Conservation (phyloP, 2,329 filamentous ascomycete species). For the Neofusicoccum kwambonambiense region DNA sequence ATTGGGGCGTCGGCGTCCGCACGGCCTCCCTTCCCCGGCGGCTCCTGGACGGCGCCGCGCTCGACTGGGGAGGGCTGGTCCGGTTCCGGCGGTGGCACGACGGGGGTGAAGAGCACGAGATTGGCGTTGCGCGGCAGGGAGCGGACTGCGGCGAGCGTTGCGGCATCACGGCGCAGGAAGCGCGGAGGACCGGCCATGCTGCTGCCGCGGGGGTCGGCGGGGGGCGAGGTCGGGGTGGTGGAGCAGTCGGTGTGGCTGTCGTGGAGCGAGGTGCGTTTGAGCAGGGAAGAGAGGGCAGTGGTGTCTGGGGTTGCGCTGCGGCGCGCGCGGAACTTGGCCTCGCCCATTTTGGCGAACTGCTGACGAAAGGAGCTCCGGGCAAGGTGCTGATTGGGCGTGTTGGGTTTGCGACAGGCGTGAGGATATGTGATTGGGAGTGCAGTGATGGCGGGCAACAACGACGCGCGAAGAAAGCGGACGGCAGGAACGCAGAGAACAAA, state of each 20-base stretch:
- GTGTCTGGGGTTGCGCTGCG: conserved; percentile 18
- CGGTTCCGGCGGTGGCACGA: conserved; percentile 54
- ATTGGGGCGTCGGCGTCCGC: conserved; percentile 31
- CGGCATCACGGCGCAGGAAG: conserved; percentile 8
- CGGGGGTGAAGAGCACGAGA: conserved; percentile 50
- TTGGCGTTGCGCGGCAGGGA: conserved; percentile 18
- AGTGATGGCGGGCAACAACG: neutral
- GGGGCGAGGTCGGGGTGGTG: conserved; percentile 12
- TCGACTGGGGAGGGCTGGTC: conserved; percentile 21
- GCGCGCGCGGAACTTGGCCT: conserved; percentile 25
- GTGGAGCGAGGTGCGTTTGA: conserved; percentile 22
- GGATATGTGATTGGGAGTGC: conserved; percentile 1
- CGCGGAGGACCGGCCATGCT: neutral
- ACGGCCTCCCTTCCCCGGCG: neutral
- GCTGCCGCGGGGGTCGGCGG: conserved; percentile 28
- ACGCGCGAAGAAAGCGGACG: neutral
- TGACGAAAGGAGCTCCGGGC: neutral
- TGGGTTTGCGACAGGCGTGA: neutral
- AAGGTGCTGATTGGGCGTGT: conserved; percentile 9
- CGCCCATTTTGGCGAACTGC: conserved; percentile 23
- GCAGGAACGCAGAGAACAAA: conserved; percentile 4
- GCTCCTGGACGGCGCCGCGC: conserved; percentile 24
- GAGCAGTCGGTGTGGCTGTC: neutral
- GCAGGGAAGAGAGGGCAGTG: conserved; percentile 23
- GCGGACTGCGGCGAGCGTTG: conserved; percentile 3